These are phyloP conservation scores for Aspergillus fijiensis DNA, from an alignment of 2,329 filamentous ascomycete genomes.

Conservation along the genomic window DNA sequence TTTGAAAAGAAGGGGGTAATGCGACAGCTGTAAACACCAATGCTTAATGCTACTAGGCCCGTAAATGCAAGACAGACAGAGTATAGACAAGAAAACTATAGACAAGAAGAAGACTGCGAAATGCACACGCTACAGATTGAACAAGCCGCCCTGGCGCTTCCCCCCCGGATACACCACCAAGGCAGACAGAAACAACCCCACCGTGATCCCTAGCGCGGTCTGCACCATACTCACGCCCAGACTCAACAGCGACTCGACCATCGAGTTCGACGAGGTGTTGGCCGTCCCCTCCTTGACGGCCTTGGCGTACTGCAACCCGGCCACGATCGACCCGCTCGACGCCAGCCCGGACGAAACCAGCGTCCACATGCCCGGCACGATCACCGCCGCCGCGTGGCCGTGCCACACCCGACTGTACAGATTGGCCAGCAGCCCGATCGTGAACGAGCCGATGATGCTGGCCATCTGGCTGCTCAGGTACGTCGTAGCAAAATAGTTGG, in stretches of 20 bases:
- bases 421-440: slow-evolving; percentile 74
- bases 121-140: slow-evolving; percentile 19
- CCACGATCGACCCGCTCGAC: slow-evolving; percentile 55
- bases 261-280: slow-evolving; percentile 6
- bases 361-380: slow-evolving; percentile 80
- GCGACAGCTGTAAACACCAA: no score
- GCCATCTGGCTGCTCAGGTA: slow-evolving; percentile 73
- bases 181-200: slow-evolving; percentile 46
- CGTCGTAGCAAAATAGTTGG: slow-evolving; percentile 69
- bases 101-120: background rate
- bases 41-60: no score
- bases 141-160: slow-evolving; percentile 46
- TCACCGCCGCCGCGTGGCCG: slow-evolving; percentile 76
- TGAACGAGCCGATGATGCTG: slow-evolving; percentile 73
- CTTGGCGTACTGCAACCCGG: slow-evolving; percentile 55
- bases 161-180: slow-evolving; percentile 48
- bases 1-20: no score
- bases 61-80: no score
- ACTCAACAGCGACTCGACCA: slow-evolving; percentile 27
- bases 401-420: slow-evolving; percentile 70
- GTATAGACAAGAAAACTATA: background rate
- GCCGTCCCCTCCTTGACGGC: slow-evolving; percentile 41
- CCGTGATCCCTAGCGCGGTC: slow-evolving; percentile 47
- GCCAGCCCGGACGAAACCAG: slow-evolving; percentile 61
- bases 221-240: slow-evolving; percentile 48